Base-by-base conservation (phyloP, 805 yeast species). In the Dipodascus geniculatus region DNA sequence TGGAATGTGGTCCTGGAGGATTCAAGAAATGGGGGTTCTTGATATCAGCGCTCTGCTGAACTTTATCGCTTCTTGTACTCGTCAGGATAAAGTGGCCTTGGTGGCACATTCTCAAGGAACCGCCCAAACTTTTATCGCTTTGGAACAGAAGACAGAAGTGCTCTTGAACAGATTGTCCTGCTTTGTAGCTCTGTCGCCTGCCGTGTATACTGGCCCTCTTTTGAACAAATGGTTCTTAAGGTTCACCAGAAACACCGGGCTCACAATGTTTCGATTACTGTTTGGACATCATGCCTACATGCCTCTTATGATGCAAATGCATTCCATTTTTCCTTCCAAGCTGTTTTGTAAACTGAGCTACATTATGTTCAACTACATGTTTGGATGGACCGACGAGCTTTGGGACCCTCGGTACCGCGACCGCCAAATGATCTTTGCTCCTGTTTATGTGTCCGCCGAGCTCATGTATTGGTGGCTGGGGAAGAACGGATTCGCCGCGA, bases 71-170 rank as follows among this genome's bases (percentile, higher is more conserved):
- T 55, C 65, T 1, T 64, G 61, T 22, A 67, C 77, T 0, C 62
- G 63, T 3, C 56, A 60, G 9, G 53, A 55, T 2, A 62, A 66
- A 68, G 69, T 90, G 4, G 74, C 83, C 0, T 67, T 91, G 22
- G 75, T 83, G 8, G 90, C 90, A 1, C 99, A 91, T 65, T 87
- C 95, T 16, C 98, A 93, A 68, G 98, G 98, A 0, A 89, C 96
- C 1, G 81, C 96, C 0, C 96, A 90, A 66, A 75, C 85, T 0
- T 84, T 88, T 53, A 70, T 85, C 61, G 79, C 88, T 50, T 70
- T 93, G 35, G 76, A 84, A 17, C 44, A 38, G 20, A 70, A 72
- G 52, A 76, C 75, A 22, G 65, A 65, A 48, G 48, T 64, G 28
- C 59, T 79, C 42, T 79, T 80, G 49, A 68, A 71, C 2, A 82